Evolutionary conservation across 768 basidiomycete genomes (phyloP).

Genomic region (Plicaturopsis crispa): DNA sequence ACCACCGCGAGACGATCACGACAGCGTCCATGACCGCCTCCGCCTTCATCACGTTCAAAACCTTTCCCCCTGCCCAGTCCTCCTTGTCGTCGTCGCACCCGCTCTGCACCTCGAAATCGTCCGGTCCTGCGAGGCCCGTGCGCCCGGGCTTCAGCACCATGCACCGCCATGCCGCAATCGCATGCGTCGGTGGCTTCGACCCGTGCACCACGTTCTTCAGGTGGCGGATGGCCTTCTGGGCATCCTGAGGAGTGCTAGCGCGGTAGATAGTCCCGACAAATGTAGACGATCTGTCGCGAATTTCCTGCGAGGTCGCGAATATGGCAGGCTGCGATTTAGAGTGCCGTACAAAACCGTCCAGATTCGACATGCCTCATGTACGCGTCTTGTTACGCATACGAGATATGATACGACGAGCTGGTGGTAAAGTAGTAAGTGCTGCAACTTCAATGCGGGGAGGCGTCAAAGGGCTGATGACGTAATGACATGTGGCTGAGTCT

Average conservation of each 20-base stretch:
- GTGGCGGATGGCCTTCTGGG: conserved; percentile 39
- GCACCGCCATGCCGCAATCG: conserved; percentile 74
- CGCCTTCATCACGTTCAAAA: conserved; percentile 63
- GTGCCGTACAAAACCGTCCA: conserved; percentile 48
- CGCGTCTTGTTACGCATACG: no score
- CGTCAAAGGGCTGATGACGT: no score
- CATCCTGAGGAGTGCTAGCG: conserved; percentile 46
- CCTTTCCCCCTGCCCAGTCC: conserved; percentile 55
- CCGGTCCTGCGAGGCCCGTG: conserved; percentile 61
- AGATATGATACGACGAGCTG: no score
- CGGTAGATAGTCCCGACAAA: conserved; percentile 62
- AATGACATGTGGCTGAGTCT: no score
- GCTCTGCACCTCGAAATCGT: conserved; percentile 63
- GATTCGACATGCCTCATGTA: conserved; percentile 24
- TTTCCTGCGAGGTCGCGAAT: conserved; percentile 59
- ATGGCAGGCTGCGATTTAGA: conserved; percentile 37
- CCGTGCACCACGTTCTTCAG: conserved; percentile 52
- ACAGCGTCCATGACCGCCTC: conserved; percentile 70
- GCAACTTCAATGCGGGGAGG: no score
- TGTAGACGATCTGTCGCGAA: conserved; percentile 65
- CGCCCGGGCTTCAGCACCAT: conserved; percentile 62
- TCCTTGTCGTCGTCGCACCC: conserved; percentile 76
- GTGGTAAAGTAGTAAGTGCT: no score
- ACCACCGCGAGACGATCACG: conserved; percentile 78
- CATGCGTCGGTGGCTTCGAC: conserved; percentile 53